These are phyloP conservation scores for Trichodelitschia bisporula DNA, from an alignment of 495 filamentous ascomycete genomes.

Conservation along the genomic window DNA sequence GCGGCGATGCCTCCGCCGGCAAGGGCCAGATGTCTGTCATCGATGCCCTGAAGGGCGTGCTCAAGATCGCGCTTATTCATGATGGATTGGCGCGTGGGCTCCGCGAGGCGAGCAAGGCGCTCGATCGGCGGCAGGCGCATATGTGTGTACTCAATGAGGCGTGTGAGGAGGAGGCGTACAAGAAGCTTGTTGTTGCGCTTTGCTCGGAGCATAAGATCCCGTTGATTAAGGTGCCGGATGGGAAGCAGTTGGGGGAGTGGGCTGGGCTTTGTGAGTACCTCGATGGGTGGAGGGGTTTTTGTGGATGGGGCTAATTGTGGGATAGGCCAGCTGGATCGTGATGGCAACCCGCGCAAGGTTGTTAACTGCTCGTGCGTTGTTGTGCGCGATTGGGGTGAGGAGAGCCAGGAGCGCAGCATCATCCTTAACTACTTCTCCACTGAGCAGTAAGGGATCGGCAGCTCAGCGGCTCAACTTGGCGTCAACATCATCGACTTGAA, in stretches of 20 bases:
- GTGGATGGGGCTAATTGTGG: too few relatives aligned
- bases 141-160: constrained; percentile 99
- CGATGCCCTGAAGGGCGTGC: constrained; percentile 89
- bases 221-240: constrained; percentile 97
- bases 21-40: constrained; percentile 94
- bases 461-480: too few relatives aligned
- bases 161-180: constrained; percentile 99
- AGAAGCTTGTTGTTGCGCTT: constrained; percentile 96
- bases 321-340: constrained; percentile 84
- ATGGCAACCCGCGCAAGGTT: constrained; percentile 97
- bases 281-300: too few relatives aligned
- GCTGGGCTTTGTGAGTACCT: constrained; percentile 96
- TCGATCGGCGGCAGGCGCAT: constrained; percentile 92
- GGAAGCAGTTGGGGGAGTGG: constrained; percentile 99
- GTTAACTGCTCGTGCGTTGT: constrained; percentile 99
- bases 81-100: constrained; percentile 96
- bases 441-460: constrained; percentile 46
- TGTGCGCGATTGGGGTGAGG: constrained; percentile 97
- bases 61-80: constrained; percentile 97
- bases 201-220: constrained; percentile 99
- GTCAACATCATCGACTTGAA: not conserved
- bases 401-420: constrained; percentile 90
- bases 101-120: constrained; percentile 89
- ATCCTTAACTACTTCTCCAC: constrained; percentile 99
- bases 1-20: constrained; percentile 48